Conservation (phyloP, 495 filamentous ascomycete species). For the Bacidia rubella region DNA sequence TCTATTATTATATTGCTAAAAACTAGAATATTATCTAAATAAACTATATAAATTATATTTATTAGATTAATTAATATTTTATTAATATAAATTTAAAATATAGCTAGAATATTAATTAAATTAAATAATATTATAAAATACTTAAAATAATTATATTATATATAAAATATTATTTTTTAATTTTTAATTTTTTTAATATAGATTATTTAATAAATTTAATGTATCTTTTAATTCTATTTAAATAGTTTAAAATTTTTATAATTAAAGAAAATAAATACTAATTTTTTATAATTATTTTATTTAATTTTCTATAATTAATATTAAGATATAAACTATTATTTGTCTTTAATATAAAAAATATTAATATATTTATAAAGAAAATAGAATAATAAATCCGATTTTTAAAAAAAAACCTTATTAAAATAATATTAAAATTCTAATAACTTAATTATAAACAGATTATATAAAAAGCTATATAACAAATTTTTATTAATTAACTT, state of each 20-base stretch:
- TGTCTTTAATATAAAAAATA: constrained; percentile 5
- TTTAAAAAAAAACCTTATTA: neutral
- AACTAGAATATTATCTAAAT: no score
- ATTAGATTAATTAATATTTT: no score
- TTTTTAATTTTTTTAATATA: neutral
- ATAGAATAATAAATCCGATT: neutral
- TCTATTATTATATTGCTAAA: no score
- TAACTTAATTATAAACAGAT: no score
- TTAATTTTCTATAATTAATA: constrained; percentile 10
- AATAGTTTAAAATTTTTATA: neutral
- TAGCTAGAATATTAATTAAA: neutral
- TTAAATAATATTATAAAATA: no score
- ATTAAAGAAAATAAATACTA: constrained; percentile 5
- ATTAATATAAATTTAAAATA: neutral
- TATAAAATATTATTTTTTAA: neutral
- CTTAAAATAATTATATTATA: neutral
- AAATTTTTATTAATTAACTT: no score
- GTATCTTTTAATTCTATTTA: neutral
- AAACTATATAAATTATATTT: no score
- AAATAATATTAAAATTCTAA: no score
- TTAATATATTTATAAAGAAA: neutral
- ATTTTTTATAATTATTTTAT: constrained; percentile 7
- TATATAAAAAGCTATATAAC: no score
- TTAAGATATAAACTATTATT: neutral
- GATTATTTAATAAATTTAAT: neutral